Conservation (phyloP, 441 rosid species). For the Biscutella laevigata region DNA sequence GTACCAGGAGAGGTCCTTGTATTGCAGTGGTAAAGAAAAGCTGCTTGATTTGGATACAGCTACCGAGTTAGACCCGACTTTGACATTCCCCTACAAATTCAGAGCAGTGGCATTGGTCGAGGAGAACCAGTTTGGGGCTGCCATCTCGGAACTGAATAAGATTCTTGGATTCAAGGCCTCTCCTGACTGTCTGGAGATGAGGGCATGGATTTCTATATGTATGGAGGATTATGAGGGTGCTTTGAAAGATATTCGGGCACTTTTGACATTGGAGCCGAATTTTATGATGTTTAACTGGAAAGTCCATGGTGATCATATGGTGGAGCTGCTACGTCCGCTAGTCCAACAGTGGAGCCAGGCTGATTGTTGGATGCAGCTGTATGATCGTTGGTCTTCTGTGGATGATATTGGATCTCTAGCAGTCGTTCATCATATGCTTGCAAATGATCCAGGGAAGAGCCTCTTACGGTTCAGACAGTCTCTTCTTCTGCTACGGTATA, state of each 20-base stretch:
- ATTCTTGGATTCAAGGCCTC: slow-evolving; percentile 70
- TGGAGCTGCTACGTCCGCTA: slow-evolving; percentile 61
- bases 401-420: slow-evolving; percentile 94
- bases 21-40: slow-evolving; percentile 74
- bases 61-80: slow-evolving; percentile 77
- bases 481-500: slow-evolving; percentile 57
- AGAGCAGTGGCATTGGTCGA: slow-evolving; percentile 64
- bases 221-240: slow-evolving; percentile 77
- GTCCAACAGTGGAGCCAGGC: slow-evolving; percentile 79
- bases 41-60: slow-evolving; percentile 61
- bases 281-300: slow-evolving; percentile 69
- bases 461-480: slow-evolving; percentile 86
- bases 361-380: slow-evolving; percentile 96
- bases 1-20: slow-evolving; percentile 87
- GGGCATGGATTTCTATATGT: slow-evolving; percentile 81
- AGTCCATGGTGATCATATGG: slow-evolving; percentile 61
- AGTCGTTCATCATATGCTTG: slow-evolving; percentile 85
- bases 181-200: slow-evolving; percentile 80
- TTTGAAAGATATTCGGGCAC: slow-evolving; percentile 73
- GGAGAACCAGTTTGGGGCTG: slow-evolving; percentile 54
- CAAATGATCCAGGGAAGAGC: slow-evolving; percentile 84
- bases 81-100: slow-evolving; percentile 79
- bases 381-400: slow-evolving; percentile 91
- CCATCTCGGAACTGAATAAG: slow-evolving; percentile 69
- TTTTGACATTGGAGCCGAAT: slow-evolving; percentile 72